phyloP scores from a whole-genome alignment of 2,329 filamentous ascomycete genomes.

The Didymella sp. region DNA sequence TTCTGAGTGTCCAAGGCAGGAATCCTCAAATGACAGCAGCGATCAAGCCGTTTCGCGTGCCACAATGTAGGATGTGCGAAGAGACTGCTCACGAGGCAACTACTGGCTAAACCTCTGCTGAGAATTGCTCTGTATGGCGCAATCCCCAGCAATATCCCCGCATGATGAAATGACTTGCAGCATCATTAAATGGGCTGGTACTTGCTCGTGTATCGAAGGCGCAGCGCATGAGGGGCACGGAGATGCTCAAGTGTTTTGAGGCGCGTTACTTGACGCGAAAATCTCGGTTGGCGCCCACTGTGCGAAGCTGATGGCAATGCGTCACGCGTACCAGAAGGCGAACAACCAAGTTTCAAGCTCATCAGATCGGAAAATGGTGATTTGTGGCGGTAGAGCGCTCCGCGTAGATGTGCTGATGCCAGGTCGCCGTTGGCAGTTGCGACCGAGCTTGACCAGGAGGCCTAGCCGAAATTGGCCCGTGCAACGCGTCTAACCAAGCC shows the following conservation, averaged over 20 bases:
- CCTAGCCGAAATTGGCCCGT: conserved; percentile 18
- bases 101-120: background rate
- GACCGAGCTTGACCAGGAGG: conserved; percentile 21
- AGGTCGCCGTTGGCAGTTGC: conserved; percentile 23
- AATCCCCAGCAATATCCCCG: background rate
- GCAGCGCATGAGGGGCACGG: background rate
- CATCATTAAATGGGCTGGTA: background rate
- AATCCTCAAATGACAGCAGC: conserved; percentile 8
- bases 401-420: conserved; percentile 18
- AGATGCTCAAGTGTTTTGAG: background rate
- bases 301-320: conserved; percentile 12
- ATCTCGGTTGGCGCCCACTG: conserved; percentile 27
- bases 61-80: conserved; percentile 1
- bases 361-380: conserved; percentile 12
- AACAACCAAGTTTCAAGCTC: conserved; percentile 5
- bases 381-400: conserved; percentile 17
- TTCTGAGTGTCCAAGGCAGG: conserved; percentile 9
- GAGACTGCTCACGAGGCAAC: background rate
- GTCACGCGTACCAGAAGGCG: conserved; percentile 11
- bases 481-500: conserved; percentile 27
- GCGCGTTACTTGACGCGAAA: conserved; percentile 18
- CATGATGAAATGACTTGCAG: background rate
- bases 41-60: conserved; percentile 20
- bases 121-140: background rate
- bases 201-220: background rate